Evolutionary conservation across 345 rosid species (phyloP).

Genomic region (Conringia planisiliqua): DNA sequence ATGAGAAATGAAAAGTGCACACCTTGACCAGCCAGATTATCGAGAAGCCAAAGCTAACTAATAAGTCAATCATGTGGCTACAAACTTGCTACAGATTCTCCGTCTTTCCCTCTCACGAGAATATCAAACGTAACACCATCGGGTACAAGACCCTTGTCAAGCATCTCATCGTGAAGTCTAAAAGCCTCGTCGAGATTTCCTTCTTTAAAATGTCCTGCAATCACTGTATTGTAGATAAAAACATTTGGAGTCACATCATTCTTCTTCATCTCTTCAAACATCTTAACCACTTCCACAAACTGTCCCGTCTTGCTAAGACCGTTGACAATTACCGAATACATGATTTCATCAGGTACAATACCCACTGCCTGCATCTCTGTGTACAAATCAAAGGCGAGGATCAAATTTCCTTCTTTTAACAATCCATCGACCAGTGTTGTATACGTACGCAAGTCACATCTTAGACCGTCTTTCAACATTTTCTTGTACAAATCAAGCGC

Average conservation of each 20-base stretch:
- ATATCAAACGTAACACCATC: slow-evolving; percentile 65
- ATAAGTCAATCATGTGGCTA: background rate
- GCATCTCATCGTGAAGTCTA: slow-evolving; percentile 80
- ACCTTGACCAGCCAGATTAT: slow-evolving; percentile 18
- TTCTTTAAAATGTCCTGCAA: slow-evolving; percentile 62
- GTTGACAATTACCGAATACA: slow-evolving; percentile 49
- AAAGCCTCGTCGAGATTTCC: slow-evolving; percentile 71
- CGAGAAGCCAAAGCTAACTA: slow-evolving; percentile 11
- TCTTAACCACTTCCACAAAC: slow-evolving; percentile 51
- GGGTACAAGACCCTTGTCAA: slow-evolving; percentile 70
- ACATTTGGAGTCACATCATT: slow-evolving; percentile 52
- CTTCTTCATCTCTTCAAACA: slow-evolving; percentile 62
- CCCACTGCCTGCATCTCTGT: slow-evolving; percentile 61
- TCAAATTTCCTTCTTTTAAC: slow-evolving; percentile 54
- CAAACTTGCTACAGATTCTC: slow-evolving; percentile 23
- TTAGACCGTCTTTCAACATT: slow-evolving; percentile 58
- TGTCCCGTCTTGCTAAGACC: slow-evolving; percentile 60
- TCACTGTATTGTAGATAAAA: slow-evolving; percentile 57
- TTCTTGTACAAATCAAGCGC: slow-evolving; percentile 54
- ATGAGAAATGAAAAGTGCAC: slow-evolving; percentile 3
- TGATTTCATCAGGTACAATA: slow-evolving; percentile 50
- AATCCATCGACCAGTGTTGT: slow-evolving; percentile 73
- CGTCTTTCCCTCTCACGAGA: slow-evolving; percentile 49
- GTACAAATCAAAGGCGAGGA: slow-evolving; percentile 58
- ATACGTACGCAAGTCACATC: slow-evolving; percentile 53